Base-by-base conservation (phyloP, 2,329 filamentous ascomycete genomes). In the Cryphonectria radicalis region DNA sequence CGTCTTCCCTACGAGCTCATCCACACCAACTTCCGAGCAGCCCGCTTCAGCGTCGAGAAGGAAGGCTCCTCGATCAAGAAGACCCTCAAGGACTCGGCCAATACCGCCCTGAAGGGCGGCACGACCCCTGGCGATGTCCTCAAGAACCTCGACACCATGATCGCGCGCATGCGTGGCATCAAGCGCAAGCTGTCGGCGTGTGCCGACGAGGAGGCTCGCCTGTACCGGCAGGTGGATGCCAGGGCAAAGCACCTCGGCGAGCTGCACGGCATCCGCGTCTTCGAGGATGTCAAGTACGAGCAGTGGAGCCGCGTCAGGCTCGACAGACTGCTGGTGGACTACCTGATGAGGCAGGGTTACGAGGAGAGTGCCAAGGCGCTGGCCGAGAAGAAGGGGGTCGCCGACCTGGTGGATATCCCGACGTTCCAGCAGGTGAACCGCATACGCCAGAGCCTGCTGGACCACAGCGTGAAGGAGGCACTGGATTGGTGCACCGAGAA, bases 271-370 rank as follows among this genome's bases (percentile, higher is more conserved):
- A 93, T 98, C 76, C 88, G 92, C 70, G 93, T 90, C 73, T 85
- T 98, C 73, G 92, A 94, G 67, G 96, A 99, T 79, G 94, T 97
- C 76, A 94, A 94, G 78, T 99, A 98, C 82, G 95, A 98, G 78
- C 85, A 89, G 70, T 99, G 96, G 96, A 93, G 92, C 73, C 89
- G 93, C 69, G 89, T 89, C 55, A 87, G 96, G 32, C 85, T 99
- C 62, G 92, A 97, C 81, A 87, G 96, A 25, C 83, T 98, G 71
- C 82, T 99, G 64, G 93, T 97, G n/a, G 96, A 99, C 79, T 97
- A 98, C 80, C 86, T 99, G 75, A 84, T 98, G 65, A 88, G 96
- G 11, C 91, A 91, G 73, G 95, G 95, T 4, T 97, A 95, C 78
- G 88, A 89, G 25, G 88, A 92, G 32, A 96, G 91, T 76, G 96